Percentiles rank a stretch among this genome's conserved stretches.
Evolutionary conservation across 192 early-diverging fungal genomes (phyloP).

Genomic region (Lunasporangiospora selenospora): DNA sequence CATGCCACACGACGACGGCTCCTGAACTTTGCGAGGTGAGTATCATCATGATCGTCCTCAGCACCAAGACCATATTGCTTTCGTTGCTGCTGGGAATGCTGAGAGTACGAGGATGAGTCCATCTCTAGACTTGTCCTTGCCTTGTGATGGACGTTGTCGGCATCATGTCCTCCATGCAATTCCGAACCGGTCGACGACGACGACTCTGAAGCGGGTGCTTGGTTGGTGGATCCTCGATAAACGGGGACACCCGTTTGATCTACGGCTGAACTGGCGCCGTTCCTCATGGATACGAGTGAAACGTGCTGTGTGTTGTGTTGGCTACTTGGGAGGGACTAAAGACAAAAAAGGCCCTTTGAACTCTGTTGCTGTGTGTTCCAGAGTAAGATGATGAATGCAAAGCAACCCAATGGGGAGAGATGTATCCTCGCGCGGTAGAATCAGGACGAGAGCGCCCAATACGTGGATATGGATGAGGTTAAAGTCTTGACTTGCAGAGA

Average conservation of each 20-base stretch:
- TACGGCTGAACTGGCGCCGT: constrained; percentile 29
- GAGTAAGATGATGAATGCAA: too few species aligned
- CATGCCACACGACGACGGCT: constrained; percentile 22
- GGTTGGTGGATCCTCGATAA: constrained; percentile 10
- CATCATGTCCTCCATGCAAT: too few species aligned
- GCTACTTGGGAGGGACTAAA: too few species aligned
- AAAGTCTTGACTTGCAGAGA: too few species aligned
- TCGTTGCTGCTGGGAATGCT: constrained; percentile 7
- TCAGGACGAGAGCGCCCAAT: too few species aligned
- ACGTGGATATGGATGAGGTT: too few species aligned
- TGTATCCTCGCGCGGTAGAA: too few species aligned
- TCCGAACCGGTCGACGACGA: background rate
- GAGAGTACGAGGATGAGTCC: too few species aligned
- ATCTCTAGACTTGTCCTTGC: background rate
- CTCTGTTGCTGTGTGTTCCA: too few species aligned
- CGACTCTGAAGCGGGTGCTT: background rate
- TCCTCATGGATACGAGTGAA: constrained; percentile 26
- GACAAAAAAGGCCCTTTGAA: too few species aligned
- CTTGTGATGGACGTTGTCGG: background rate
- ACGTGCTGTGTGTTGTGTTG: too few species aligned
- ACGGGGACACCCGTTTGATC: constrained; percentile 25
- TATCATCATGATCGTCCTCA: constrained; percentile 4
- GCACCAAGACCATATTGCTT: background rate
- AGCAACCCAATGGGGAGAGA: too few species aligned
- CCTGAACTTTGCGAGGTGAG: constrained; percentile 15